Evolutionary conservation across 2,329 filamentous ascomycete species (phyloP).

Genomic region (Pestalotiopsis sp.): DNA sequence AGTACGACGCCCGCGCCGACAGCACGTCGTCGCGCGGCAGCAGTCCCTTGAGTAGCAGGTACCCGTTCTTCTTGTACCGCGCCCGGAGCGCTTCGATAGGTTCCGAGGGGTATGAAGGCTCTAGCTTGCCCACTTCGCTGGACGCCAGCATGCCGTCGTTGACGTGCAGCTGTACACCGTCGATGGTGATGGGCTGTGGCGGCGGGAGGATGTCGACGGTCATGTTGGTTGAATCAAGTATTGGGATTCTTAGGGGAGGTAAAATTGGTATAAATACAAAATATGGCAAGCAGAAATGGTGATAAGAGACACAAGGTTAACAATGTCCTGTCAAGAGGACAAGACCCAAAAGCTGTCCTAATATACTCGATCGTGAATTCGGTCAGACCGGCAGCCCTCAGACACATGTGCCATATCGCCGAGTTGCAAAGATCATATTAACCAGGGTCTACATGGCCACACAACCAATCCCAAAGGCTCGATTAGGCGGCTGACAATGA

Average conservation of each 20-base stretch:
- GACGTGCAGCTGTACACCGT: conserved; percentile 17
- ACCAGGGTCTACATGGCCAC: too few relatives aligned
- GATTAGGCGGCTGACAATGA: background rate
- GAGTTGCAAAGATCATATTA: too few relatives aligned
- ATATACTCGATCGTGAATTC: too few relatives aligned
- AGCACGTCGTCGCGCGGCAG: conserved; percentile 45
- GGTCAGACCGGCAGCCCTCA: too few relatives aligned
- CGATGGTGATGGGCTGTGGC: background rate
- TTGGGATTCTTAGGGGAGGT: too few relatives aligned
- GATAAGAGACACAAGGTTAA: too few relatives aligned
- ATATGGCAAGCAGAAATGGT: too few relatives aligned
- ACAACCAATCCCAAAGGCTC: too few relatives aligned
- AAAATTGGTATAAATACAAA: too few relatives aligned
- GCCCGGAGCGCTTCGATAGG: background rate
- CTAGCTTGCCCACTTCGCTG: background rate
- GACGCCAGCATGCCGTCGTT: background rate
- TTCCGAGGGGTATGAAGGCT: background rate
- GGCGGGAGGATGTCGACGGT: background rate
- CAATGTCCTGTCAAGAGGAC: too few relatives aligned
- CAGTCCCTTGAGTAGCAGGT: conserved; percentile 43
- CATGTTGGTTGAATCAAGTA: background rate
- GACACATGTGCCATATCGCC: too few relatives aligned
- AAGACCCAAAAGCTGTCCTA: too few relatives aligned
- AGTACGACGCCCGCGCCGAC: conserved; percentile 41
- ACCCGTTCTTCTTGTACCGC: conserved; percentile 34